phyloP scores from a whole-genome alignment of 108 stramenopile species.

The Cyclostephanos tholiformis region DNA sequence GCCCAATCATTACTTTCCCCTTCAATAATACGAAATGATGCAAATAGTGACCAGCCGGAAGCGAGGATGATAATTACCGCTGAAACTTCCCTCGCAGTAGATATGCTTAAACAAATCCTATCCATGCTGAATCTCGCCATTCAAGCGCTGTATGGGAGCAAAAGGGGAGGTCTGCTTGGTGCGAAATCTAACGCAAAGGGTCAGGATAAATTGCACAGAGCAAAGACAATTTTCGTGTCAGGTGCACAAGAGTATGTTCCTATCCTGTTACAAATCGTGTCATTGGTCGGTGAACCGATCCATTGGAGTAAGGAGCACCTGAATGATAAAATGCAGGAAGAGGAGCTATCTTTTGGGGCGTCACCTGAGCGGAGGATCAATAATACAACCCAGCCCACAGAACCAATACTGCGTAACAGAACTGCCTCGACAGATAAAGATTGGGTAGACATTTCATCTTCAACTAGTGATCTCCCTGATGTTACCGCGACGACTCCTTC shows the following conservation, averaged over 20 bases:
- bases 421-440: conserved; percentile 50
- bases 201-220: conserved; percentile 24
- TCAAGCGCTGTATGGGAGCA: conserved; percentile 54
- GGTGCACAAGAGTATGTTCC: conserved; percentile 51
- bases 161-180: conserved; percentile 36
- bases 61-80: conserved; percentile 23
- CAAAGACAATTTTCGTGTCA: conserved; percentile 34
- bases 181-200: conserved; percentile 34
- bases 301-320: neutral
- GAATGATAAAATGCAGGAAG: neutral
- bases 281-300: conserved; percentile 38
- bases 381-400: conserved; percentile 2
- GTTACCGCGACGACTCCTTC: neutral
- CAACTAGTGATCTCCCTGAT: conserved; percentile 14
- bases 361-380: neutral
- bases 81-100: conserved; percentile 29
- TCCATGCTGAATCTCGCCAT: conserved; percentile 49
- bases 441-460: conserved; percentile 46
- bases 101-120: conserved; percentile 38
- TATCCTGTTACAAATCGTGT: conserved; percentile 39
- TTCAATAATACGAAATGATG: conserved; percentile 20
- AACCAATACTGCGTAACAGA: conserved; percentile 22
- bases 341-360: neutral
- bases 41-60: neutral
- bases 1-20: conserved; percentile 63